A percentile compares a stretch with the other conserved stretches of the same genome.
These are phyloP conservation scores for Neoascochyta sp. DNA, from an alignment of 2,329 filamentous ascomycete genomes.

Conservation along the genomic window DNA sequence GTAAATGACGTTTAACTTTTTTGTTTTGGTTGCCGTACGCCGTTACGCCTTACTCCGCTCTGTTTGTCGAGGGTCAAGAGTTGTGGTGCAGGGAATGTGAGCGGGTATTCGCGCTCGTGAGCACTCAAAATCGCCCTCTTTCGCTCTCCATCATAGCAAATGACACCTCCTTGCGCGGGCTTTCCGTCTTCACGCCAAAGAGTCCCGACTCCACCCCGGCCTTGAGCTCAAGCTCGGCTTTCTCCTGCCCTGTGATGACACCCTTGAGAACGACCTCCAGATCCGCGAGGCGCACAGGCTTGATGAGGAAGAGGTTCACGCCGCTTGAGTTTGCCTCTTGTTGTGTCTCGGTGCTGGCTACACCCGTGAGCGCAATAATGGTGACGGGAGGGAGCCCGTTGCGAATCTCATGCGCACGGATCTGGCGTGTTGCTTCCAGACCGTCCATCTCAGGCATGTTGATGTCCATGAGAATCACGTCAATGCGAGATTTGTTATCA, in stretches of 20 bases:
- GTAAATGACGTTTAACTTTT: too few species aligned
- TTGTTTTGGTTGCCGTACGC: too few species aligned
- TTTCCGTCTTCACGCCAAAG: too few species aligned
- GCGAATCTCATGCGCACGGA: slow-evolving; percentile 47
- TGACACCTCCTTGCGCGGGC: too few species aligned
- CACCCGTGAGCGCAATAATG: slow-evolving; percentile 53
- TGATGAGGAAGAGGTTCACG: slow-evolving; percentile 54
- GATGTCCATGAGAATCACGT: slow-evolving; percentile 37
- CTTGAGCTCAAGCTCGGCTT: slow-evolving; percentile 20
- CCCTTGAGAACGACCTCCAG: slow-evolving; percentile 41
- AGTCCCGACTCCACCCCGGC: too few species aligned
- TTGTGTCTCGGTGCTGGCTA: slow-evolving; percentile 49
- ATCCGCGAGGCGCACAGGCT: slow-evolving; percentile 48
- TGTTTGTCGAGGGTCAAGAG: too few species aligned
- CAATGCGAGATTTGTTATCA: slow-evolving; percentile 14
- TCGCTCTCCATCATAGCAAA: too few species aligned
- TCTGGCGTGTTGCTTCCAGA: slow-evolving; percentile 39
- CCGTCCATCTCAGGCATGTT: slow-evolving; percentile 41
- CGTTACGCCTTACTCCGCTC: too few species aligned
- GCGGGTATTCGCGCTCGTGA: too few species aligned
- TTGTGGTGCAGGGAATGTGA: too few species aligned
- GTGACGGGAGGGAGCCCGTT: slow-evolving; percentile 41
- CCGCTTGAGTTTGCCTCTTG: slow-evolving; percentile 52
- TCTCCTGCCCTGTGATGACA: slow-evolving; percentile 29
- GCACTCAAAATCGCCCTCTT: too few species aligned